phyloP scores from a whole-genome alignment of 441 rosid species.

The Gossypium aridum region DNA sequence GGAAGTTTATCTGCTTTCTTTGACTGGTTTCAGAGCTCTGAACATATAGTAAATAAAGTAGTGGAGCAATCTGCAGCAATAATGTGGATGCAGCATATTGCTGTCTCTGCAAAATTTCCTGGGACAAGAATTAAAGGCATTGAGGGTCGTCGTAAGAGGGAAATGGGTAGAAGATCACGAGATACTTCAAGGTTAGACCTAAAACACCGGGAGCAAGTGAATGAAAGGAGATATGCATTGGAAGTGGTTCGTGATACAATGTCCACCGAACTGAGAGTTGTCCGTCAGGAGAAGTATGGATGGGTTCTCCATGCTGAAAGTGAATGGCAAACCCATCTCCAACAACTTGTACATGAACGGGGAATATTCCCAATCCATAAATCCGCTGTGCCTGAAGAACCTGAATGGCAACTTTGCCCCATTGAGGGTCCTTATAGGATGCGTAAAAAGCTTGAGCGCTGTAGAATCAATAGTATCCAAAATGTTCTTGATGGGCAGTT shows the following conservation, averaged over 20 bases:
- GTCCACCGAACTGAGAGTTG: conserved; percentile 99
- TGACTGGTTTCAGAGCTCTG: conserved; percentile 87
- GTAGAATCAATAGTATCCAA: conserved; percentile 81
- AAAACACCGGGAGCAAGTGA: conserved; percentile 94
- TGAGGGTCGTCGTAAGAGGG: conserved; percentile 96
- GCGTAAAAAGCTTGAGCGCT: conserved; percentile 98
- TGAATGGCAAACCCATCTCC: conserved; percentile 98
- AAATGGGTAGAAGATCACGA: conserved; percentile 84
- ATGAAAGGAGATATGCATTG: conserved; percentile 93
- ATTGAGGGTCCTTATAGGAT: conserved; percentile 99
- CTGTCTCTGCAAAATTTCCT: conserved; percentile 97
- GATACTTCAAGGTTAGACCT: conserved; percentile 77
- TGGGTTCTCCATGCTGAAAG: conserved; percentile 99
- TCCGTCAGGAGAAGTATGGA: conserved; percentile 99
- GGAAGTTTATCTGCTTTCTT: conserved; percentile 70
- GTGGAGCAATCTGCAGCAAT: conserved; percentile 97
- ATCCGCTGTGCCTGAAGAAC: conserved; percentile 53
- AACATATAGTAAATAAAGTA: conserved; percentile 74
- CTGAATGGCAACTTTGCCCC: conserved; percentile 99
- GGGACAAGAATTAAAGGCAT: conserved; percentile 92
- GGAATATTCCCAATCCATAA: conserved; percentile 90
- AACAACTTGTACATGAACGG: conserved; percentile 97
- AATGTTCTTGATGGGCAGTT: conserved; percentile 76
- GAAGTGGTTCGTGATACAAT: conserved; percentile 94
- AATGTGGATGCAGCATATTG: conserved; percentile 96